Evolutionary conservation across 441 rosid species (phyloP).

Genomic region (Flueggea neowawraea): DNA sequence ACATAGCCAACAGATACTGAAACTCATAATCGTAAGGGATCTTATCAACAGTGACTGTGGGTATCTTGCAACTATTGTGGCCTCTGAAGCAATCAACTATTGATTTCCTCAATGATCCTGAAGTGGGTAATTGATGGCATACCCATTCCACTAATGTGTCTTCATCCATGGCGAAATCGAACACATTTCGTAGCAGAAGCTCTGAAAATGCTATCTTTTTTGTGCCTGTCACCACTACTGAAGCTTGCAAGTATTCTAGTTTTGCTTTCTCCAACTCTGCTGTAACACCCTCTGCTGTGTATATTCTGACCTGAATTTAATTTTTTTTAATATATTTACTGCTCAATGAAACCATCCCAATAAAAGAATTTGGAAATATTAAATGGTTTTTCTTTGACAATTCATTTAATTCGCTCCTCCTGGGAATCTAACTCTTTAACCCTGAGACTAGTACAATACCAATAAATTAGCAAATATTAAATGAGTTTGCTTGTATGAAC

Average conservation of each 20-base stretch:
- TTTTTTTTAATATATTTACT: neutral
- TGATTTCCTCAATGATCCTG: conserved; percentile 81
- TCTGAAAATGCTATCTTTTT: conserved; percentile 72
- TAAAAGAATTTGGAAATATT: too few species aligned
- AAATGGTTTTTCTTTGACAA: too few species aligned
- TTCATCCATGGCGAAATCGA: conserved; percentile 51
- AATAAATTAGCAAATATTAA: neutral
- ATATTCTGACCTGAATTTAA: conserved; percentile 62
- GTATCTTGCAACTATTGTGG: conserved; percentile 40
- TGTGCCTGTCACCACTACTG: conserved; percentile 57
- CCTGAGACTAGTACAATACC: too few species aligned
- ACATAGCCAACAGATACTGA: conserved; percentile 75
- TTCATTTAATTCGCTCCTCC: too few species aligned
- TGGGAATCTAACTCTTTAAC: too few species aligned
- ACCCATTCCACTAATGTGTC: conserved; percentile 85
- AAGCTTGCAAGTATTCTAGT: conserved; percentile 86
- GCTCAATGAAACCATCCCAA: too few species aligned
- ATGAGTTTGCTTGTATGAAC: conserved; percentile 2
- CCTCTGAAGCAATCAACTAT: conserved; percentile 82
- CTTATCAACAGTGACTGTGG: conserved; percentile 46
- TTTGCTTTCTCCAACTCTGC: conserved; percentile 77
- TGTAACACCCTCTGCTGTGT: conserved; percentile 73
- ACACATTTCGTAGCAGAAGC: conserved; percentile 54
- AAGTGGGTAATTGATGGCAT: conserved; percentile 81
- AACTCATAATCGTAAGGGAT: conserved; percentile 80